A percentile compares a stretch with the other conserved stretches of the same genome.
These are phyloP conservation scores for Malania oleifera DNA, from an alignment of 164 flowering plant species.

Conservation along the genomic window DNA sequence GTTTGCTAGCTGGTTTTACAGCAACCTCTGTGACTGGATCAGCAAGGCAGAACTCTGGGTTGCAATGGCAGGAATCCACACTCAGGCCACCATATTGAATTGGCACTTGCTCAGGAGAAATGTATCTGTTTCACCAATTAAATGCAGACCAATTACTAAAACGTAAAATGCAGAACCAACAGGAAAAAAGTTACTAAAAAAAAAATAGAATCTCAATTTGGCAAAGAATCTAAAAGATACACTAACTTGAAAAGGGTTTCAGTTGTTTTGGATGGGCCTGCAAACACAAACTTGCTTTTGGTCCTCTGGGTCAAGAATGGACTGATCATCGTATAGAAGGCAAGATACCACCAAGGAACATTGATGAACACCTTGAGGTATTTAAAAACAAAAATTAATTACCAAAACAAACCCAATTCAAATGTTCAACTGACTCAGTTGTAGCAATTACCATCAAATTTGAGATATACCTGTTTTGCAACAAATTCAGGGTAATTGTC, in stretches of 20 bases:
- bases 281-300: slow-evolving; percentile 95
- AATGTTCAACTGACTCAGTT: not conserved
- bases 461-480: slow-evolving; percentile 73
- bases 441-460: not conserved
- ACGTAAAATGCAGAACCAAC: not conserved
- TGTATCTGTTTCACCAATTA: slow-evolving; percentile 44
- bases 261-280: slow-evolving; percentile 74
- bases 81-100: slow-evolving; percentile 77
- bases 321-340: slow-evolving; percentile 69
- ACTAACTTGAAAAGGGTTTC: slow-evolving; percentile 92
- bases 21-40: slow-evolving; percentile 63
- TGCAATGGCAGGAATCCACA: slow-evolving; percentile 33
- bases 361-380: slow-evolving; percentile 68
- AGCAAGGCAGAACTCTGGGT: slow-evolving; percentile 53
- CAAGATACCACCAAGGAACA: slow-evolving; percentile 98
- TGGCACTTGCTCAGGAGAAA: slow-evolving; percentile 86
- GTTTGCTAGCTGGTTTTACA: slow-evolving; percentile 66
- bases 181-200: not conserved
- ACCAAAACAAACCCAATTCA: slow-evolving; percentile 4
- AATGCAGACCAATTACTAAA: not conserved
- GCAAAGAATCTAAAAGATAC: not conserved
- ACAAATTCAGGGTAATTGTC: slow-evolving; percentile 95
- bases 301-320: slow-evolving; percentile 85
- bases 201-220: too few species aligned
- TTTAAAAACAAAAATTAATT: slow-evolving; percentile 2